Conservation (phyloP, 257 asterid genomes). For the Echium plantagineum region DNA sequence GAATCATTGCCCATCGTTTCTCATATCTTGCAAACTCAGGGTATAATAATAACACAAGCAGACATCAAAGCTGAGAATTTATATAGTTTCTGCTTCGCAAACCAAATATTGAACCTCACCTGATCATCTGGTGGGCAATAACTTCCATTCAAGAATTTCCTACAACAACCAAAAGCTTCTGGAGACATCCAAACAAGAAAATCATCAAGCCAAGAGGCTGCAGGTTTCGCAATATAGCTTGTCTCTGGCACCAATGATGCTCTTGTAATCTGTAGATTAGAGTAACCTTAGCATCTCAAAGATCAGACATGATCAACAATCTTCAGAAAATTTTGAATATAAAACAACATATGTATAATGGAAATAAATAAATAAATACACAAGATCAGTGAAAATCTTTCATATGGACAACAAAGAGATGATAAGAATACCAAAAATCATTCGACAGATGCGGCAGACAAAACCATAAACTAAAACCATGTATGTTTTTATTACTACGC, state of each 20-base stretch:
- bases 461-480: no score
- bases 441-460: not conserved
- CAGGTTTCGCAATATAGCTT: slow-evolving; percentile 96
- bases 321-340: not conserved
- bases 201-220: slow-evolving; percentile 99
- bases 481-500: no score
- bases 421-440: no score
- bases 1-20: not conserved
- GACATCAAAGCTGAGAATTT: not conserved
- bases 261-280: slow-evolving; percentile 64
- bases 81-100: not conserved
- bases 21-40: not conserved
- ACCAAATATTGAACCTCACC: slow-evolving; percentile 24
- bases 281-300: not conserved
- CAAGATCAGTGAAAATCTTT: no score
- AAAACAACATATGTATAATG: not conserved
- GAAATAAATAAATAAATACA: not conserved
- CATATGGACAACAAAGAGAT: not conserved
- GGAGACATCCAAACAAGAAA: slow-evolving; percentile 97
- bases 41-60: not conserved
- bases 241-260: slow-evolving; percentile 83
- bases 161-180: slow-evolving; percentile 95
- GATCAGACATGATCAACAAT: not conserved
- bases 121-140: slow-evolving; percentile 96
- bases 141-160: slow-evolving; percentile 79